phyloP scores from a whole-genome alignment of 441 rosid genomes.

The Populus hybrid region DNA sequence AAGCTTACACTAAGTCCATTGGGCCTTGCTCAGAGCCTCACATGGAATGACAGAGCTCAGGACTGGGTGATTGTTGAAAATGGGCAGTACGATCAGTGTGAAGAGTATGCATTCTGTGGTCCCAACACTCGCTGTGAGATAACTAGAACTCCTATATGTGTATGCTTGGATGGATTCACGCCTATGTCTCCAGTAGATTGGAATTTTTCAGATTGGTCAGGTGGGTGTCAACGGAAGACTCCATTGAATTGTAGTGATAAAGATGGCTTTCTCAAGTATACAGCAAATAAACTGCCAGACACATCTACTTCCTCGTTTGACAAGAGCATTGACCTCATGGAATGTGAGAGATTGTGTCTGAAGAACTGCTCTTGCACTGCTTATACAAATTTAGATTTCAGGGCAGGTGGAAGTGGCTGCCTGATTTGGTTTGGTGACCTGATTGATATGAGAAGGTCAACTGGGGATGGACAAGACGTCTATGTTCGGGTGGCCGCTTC shows the following conservation, averaged over 20 bases:
- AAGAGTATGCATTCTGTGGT: not conserved
- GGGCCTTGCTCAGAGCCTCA: not conserved
- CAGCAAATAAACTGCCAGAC: not conserved
- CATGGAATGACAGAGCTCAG: not conserved
- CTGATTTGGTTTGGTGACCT: constrained; percentile 51
- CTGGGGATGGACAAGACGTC: not conserved
- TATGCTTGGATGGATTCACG: constrained; percentile 1
- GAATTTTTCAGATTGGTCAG: not conserved
- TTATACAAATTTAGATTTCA: constrained; percentile 42
- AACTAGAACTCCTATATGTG: not conserved
- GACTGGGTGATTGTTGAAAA: not conserved
- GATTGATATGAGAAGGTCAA: constrained; percentile 25
- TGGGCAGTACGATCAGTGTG: not conserved
- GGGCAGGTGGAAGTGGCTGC: constrained; percentile 45
- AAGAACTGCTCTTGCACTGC: constrained; percentile 57
- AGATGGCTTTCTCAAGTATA: constrained; percentile 1
- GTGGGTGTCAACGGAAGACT: not conserved
- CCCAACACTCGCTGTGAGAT: not conserved
- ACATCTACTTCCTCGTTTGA: not conserved
- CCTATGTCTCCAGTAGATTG: not conserved
- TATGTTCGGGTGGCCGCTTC: not conserved
- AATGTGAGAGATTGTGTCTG: constrained; percentile 42
- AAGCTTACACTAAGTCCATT: not conserved
- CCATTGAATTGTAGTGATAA: not conserved
- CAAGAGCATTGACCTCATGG: constrained; percentile 33